Base-by-base conservation (phyloP, 2,329 filamentous ascomycete species). In the Chalaropsis thielavioides region DNA sequence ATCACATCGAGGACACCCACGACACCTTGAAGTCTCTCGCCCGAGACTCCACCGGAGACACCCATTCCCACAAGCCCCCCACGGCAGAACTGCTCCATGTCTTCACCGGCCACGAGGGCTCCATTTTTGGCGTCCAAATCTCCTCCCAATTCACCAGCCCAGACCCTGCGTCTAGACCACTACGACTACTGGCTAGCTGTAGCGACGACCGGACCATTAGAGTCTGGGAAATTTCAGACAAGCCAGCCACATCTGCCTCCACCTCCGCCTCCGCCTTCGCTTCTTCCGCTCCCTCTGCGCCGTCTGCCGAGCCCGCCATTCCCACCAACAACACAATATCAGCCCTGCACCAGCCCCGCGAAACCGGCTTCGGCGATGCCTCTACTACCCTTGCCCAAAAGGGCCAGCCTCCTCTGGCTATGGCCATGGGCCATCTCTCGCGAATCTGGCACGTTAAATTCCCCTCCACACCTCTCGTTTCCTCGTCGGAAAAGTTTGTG, bases 181-280 rank as follows among this genome's bases (percentile, higher is more conserved):
- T 77, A 31, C 80, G 88, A 62, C 74, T 96, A n/a, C 78, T 99
- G 41, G 89, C 87, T 15, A 96, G 89, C 70, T 99, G 94, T 73
- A 97, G 92, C 71, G 94, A 99, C 72, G 94, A 99, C 74, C 82
- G 94, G 62, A 96, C 91, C 0, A 84, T 99, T 24, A 81, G 89
- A 15, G 76, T 97, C 1, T 97, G 94, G 92, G 84, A 96, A 71
- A 83, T 96, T 7, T 85, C 86, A 0, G 79, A 84, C 65, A 76
- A 31, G 22, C 3, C 11, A 31, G 15, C 51, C 27, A 11, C 44
- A 8, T 22, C n/a, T 17, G 43, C 43, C 4, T 13, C 3, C 19
- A 27, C 22, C 49, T 17, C 22, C 22, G 11, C n/a, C n/a, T n/a
- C 5, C 15, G 19, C 22, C 19, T 54, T 24, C 6, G 49, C 19